phyloP scores from a whole-genome alignment of 2,329 filamentous ascomycete species.

The Alternaria postmessia region DNA sequence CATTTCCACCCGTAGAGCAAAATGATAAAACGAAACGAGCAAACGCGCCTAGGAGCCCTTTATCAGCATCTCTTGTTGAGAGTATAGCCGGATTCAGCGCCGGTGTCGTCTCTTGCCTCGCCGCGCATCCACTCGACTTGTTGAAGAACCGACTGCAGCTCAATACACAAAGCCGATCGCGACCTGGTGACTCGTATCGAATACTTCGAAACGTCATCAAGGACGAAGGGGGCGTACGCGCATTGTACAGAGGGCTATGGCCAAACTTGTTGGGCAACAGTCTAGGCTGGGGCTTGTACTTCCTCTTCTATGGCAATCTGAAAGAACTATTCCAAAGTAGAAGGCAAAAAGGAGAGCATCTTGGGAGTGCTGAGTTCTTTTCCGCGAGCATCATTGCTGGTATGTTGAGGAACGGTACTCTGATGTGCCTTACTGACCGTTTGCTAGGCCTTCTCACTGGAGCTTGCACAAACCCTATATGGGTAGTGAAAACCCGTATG shows the following conservation, averaged over 20 bases:
- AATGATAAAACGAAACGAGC: conserved; percentile 48
- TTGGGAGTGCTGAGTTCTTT: conserved; percentile 79
- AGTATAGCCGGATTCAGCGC: conserved; percentile 89
- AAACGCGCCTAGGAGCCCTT: conserved; percentile 39
- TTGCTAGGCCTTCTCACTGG: conserved; percentile 76
- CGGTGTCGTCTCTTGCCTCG: conserved; percentile 83
- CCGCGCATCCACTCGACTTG: conserved; percentile 91
- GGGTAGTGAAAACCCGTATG: conserved; percentile 99
- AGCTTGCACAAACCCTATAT: conserved; percentile 89
- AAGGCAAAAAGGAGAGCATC: conserved; percentile 51
- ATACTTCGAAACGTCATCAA: conserved; percentile 61
- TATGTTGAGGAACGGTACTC: conserved; percentile 38
- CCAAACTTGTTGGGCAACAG: conserved; percentile 93
- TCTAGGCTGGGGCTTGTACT: conserved; percentile 90
- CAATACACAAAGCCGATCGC: conserved; percentile 51
- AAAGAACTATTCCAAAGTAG: conserved; percentile 62
- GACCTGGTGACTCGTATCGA: conserved; percentile 61
- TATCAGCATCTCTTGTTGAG: conserved; percentile 79
- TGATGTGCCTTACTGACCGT: conserved; percentile 9
- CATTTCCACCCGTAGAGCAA: conserved; percentile 57
- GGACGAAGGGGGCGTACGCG: conserved; percentile 66
- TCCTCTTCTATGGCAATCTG: conserved; percentile 73
- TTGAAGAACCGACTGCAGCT: conserved; percentile 94
- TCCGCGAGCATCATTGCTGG: conserved; percentile 71
- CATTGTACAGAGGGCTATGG: conserved; percentile 87